These are phyloP conservation scores for Paecilomyces sp. DNA, from an alignment of 2,329 filamentous ascomycete genomes.

Conservation along the genomic window DNA sequence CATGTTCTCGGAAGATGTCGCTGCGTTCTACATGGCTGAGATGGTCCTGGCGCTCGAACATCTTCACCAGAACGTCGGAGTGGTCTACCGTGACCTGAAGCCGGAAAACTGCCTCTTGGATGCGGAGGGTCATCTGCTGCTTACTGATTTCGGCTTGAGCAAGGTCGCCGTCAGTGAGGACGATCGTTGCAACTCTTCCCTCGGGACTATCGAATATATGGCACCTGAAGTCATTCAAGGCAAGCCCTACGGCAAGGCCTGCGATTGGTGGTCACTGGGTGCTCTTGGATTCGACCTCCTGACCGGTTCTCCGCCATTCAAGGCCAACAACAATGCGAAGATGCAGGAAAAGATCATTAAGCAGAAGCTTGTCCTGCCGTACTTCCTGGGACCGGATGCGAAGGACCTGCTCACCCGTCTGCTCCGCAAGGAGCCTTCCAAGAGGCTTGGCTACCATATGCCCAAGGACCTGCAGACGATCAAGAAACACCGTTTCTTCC, in stretches of 20 bases:
- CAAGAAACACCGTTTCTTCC: constrained; percentile 93
- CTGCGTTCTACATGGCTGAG: constrained; percentile 97
- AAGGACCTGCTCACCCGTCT: constrained; percentile 90
- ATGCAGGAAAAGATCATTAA: constrained; percentile 94
- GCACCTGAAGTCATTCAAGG: constrained; percentile 89
- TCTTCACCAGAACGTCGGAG: constrained; percentile 82
- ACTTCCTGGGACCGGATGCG: constrained; percentile 83
- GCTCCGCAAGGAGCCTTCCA: constrained; percentile 83
- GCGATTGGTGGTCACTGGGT: constrained; percentile 98
- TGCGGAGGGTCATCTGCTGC: constrained; percentile 78
- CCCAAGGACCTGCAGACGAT: constrained; percentile 78
- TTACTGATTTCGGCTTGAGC: constrained; percentile 94
- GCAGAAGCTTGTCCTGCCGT: constrained; percentile 81
- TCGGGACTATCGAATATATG: constrained; percentile 98
- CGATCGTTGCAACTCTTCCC: constrained; percentile 73
- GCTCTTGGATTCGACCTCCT: constrained; percentile 88
- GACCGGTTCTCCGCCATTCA: constrained; percentile 86
- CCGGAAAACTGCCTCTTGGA: constrained; percentile 96
- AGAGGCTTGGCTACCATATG: constrained; percentile 82
- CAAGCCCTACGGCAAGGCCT: constrained; percentile 83
- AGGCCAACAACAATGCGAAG: constrained; percentile 84
- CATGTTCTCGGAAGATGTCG: constrained; percentile 86
- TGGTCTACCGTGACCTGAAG: constrained; percentile 95
- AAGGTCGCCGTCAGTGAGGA: constrained; percentile 77
- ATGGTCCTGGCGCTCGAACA: constrained; percentile 93